These are phyloP conservation scores for Pseudogymnoascus sp. DNA, from an alignment of 2,329 filamentous ascomycete genomes.

Conservation along the genomic window DNA sequence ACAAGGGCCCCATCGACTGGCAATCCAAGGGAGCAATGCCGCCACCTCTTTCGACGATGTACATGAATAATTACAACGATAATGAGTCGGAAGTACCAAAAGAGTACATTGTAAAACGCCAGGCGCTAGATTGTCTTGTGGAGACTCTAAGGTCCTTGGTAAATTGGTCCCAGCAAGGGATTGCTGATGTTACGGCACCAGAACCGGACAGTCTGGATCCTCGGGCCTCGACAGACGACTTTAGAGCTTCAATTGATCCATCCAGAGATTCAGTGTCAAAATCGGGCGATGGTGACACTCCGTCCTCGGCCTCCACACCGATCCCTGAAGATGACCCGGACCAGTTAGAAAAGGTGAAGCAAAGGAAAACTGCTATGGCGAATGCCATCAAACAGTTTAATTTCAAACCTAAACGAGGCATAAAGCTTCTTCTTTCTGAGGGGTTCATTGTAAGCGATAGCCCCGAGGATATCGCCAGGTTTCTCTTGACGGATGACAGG, in stretches of 20 bases:
- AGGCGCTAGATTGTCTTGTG: conserved; percentile 80
- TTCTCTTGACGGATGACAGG: conserved; percentile 71
- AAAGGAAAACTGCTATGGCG: conserved; percentile 81
- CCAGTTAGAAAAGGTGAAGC: conserved; percentile 90
- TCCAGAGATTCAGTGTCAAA: conserved; percentile 54
- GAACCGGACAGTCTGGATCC: conserved; percentile 40
- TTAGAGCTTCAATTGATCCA: conserved; percentile 72
- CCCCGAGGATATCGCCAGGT: conserved; percentile 75
- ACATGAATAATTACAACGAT: conserved; percentile 36
- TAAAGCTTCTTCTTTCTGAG: conserved; percentile 74
- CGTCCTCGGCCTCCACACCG: conserved; percentile 56
- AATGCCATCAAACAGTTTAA: conserved; percentile 92
- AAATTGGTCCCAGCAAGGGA: conserved; percentile 70
- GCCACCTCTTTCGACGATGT: conserved; percentile 60
- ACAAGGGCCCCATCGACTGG: conserved; percentile 63
- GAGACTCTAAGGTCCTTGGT: conserved; percentile 84
- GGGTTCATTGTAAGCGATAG: conserved; percentile 77
- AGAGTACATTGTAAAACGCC: conserved; percentile 85
- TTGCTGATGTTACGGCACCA: conserved; percentile 51
- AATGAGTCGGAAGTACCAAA: conserved; percentile 70
- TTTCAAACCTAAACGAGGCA: conserved; percentile 90
- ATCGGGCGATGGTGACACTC: conserved; percentile 44
- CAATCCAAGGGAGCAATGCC: conserved; percentile 78
- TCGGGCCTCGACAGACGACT: conserved; percentile 44
- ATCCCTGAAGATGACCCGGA: conserved; percentile 80